phyloP scores from a whole-genome alignment of 2,329 filamentous ascomycete genomes.

The Diplocarpon mali region DNA sequence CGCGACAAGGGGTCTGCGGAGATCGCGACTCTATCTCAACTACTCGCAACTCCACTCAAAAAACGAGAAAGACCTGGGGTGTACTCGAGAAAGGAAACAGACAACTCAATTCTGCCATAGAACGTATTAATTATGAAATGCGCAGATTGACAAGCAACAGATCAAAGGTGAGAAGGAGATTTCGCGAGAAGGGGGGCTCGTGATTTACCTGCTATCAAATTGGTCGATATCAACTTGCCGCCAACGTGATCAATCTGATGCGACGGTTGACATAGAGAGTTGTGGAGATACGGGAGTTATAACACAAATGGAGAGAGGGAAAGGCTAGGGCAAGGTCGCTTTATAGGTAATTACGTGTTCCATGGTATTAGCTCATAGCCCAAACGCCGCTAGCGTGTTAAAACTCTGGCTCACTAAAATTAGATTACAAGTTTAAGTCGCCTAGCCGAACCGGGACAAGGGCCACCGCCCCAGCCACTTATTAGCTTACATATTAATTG shows the following conservation, averaged over 20 bases:
- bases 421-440: not conserved
- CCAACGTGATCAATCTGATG: not conserved
- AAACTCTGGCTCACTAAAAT: constrained; percentile 2
- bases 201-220: not conserved
- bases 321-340: not conserved
- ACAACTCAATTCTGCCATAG: not conserved
- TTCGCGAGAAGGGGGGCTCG: not conserved
- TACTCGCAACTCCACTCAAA: no score
- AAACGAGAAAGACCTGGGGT: no score
- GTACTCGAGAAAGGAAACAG: not conserved
- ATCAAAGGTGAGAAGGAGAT: not conserved
- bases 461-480: no score
- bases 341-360: not conserved
- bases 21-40: not conserved
- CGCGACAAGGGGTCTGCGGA: not conserved
- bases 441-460: no score
- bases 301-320: not conserved
- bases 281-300: not conserved
- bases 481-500: no score
- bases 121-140: not conserved
- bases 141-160: not conserved
- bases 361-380: constrained; percentile 1
- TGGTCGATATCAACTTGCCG: no score
- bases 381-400: constrained; percentile 6
- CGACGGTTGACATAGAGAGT: no score